Percentiles rank a stretch among this genome's conserved stretches.
phyloP scores from a whole-genome alignment of 75 land plant genomes.

The Sequoiadendron giganteum region DNA sequence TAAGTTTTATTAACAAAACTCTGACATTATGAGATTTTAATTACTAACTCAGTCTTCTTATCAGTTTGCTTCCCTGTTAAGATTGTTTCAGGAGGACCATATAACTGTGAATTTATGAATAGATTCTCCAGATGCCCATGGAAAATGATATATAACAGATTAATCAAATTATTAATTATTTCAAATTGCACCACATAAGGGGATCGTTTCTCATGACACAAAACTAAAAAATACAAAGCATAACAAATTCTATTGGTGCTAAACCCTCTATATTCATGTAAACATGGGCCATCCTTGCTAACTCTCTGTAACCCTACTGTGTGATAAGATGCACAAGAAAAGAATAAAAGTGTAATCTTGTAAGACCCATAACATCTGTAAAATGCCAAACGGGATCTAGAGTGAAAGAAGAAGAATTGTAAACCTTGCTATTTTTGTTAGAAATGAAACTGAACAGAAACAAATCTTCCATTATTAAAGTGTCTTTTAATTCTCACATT shows the following conservation, averaged over 20 bases:
- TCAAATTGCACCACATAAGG: background rate
- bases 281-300: background rate
- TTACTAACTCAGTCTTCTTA: background rate
- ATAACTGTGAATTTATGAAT: background rate
- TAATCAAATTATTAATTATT: background rate
- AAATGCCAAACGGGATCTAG: background rate
- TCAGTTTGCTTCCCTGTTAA: background rate
- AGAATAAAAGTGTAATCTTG: background rate
- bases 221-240: background rate
- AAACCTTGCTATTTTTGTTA: background rate
- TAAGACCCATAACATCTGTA: background rate
- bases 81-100: background rate
- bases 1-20: background rate
- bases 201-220: background rate
- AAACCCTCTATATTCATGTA: background rate
- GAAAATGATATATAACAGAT: background rate
- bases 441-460: background rate
- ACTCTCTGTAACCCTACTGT: background rate
- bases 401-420: background rate
- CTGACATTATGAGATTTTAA: background rate
- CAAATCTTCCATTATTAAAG: background rate
- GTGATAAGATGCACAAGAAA: background rate
- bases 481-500: background rate
- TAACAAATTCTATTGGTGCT: background rate
- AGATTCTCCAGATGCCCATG: background rate